Evolutionary conservation across 805 yeast genomes (phyloP), one percentile per base, ranked within the genome.

Genomic region (Ogataea paraovalis): DNA sequence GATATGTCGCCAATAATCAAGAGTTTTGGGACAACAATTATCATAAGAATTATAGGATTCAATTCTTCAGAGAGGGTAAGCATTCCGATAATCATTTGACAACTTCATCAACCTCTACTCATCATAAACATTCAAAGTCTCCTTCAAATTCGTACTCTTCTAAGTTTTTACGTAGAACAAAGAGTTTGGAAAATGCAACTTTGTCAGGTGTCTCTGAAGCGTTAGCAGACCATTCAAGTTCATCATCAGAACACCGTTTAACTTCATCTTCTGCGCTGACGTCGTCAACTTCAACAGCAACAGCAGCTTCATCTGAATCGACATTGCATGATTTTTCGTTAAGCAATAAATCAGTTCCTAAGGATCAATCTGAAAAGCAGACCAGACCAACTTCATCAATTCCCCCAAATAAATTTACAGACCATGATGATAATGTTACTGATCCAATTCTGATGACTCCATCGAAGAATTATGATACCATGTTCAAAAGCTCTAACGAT

Each of bases 11-110:
- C 18, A 64, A 67, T 39, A 74, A 74, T 14, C 57, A 60, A 40
- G 90, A 82, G 54, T 76, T 62, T 59, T 88, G 96, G 96, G 96
- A 88, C 64, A 88, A 86, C 68, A 89, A 88, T 66, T 52, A 66
- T 34, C 60, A 61, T 44, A 62, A 66, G 40, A 88, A 88, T 66
- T 88, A 85, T 65, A 73, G 69, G 39, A 65, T 88, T 16, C 64
- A 64, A 34, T 73, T 67, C 30, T 39, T 47, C n/a, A 44, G 48
- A 28, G 42, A 51, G 28, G 20, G 25, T 33, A 37, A 23, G 7
- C 20, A 36, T 27, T 20, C 32, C 18, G 10, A 23, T 1, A 20
- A 22, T 30, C 28, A 25, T 25, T 25, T 10, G 10, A 7, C 16
- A 30, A 30, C 19, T 34, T 34, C 38, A 22, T 19, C 36, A 27